Evolutionary conservation across 257 asterid species (phyloP).

Genomic region (Gynochthodes officinalis): DNA sequence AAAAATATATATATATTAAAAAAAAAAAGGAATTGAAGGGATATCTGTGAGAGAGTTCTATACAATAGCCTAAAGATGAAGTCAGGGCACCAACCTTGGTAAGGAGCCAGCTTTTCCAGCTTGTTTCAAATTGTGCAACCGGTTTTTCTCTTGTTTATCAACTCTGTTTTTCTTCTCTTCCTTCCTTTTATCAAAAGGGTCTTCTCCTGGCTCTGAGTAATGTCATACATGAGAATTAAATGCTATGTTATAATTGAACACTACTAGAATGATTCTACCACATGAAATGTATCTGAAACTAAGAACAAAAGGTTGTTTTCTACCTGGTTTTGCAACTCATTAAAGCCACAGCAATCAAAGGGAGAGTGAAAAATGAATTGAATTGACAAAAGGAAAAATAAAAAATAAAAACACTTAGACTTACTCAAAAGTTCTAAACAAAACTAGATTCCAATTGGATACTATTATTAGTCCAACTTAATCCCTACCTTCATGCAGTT

Average conservation of each 20-base stretch:
- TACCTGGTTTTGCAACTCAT: neutral
- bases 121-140: conserved; percentile 67
- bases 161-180: conserved; percentile 79
- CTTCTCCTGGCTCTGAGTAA: conserved; percentile 69
- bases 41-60: neutral
- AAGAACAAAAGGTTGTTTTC: neutral
- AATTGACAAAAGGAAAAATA: neutral
- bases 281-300: neutral
- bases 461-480: neutral
- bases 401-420: neutral
- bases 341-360: neutral
- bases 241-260: neutral
- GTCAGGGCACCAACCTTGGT: conserved; percentile 61
- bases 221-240: neutral
- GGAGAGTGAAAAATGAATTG: neutral
- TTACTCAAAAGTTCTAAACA: neutral
- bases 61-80: conserved; percentile 7
- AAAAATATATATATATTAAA: too few species aligned
- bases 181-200: conserved; percentile 81
- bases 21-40: neutral
- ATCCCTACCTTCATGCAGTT: neutral
- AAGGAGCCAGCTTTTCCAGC: conserved; percentile 82
- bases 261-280: neutral
- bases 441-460: neutral
- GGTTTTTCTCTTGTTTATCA: conserved; percentile 76